Percentiles rank a stretch among this genome's conserved stretches.
Conservation (phyloP, 176 grass and related monocot genomes). For the Lolium perenne region DNA sequence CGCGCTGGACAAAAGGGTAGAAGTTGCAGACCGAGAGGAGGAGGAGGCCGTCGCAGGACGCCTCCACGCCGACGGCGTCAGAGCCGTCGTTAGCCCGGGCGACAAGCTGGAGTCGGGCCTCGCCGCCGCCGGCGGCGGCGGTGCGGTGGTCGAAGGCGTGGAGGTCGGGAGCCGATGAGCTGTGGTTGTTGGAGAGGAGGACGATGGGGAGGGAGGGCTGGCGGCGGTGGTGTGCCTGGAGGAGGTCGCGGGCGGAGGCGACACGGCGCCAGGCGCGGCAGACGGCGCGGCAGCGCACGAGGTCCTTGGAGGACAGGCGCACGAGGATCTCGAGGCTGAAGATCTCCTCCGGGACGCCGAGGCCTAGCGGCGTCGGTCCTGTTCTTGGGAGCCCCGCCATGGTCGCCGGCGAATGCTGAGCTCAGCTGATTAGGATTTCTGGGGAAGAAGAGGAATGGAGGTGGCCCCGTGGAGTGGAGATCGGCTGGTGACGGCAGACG, state of each 20-base stretch:
- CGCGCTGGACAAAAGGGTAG: neutral
- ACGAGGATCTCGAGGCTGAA: neutral
- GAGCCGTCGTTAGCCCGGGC: neutral
- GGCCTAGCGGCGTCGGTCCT: neutral
- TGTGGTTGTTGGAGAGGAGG: neutral
- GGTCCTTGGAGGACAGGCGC: neutral
- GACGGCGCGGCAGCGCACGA: neutral
- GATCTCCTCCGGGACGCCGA: neutral
- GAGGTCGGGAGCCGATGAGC: neutral
- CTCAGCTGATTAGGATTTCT: too few species aligned
- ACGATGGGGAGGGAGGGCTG: neutral
- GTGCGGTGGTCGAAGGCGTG: neutral
- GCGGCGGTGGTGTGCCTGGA: neutral
- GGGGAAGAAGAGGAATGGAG: too few species aligned
- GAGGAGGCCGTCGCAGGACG: neutral
- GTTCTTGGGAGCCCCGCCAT: neutral
- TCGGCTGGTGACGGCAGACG: too few species aligned
- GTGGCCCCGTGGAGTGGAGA: too few species aligned
- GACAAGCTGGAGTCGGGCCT: neutral
- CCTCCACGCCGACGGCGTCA: neutral
- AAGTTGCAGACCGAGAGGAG: neutral
- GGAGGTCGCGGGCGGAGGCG: neutral
- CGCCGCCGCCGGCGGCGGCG: too few species aligned
- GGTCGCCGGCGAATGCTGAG: too few species aligned
- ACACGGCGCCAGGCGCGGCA: neutral